These are phyloP conservation scores for Phytophthora vignae DNA, from an alignment of 352 stramenopile genomes.

Conservation along the genomic window DNA sequence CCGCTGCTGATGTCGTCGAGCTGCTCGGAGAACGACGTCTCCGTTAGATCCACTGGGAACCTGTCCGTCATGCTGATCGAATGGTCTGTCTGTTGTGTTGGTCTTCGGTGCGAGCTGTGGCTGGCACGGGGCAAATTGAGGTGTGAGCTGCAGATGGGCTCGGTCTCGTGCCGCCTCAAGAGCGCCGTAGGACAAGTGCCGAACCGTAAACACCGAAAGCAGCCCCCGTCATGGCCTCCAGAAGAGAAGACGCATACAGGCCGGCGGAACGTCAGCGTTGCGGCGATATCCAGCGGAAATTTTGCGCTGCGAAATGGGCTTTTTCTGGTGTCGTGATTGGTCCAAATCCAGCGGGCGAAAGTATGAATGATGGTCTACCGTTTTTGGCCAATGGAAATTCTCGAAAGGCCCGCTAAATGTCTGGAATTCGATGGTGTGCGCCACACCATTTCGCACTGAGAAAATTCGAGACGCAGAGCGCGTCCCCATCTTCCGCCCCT, in stretches of 20 bases:
- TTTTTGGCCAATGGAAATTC: conserved; percentile 10
- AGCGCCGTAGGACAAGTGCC: conserved; percentile 32
- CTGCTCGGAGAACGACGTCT: conserved; percentile 17
- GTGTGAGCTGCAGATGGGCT: conserved; percentile 29
- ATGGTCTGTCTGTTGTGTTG: not conserved
- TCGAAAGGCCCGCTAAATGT: conserved; percentile 13
- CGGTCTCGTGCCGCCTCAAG: conserved; percentile 18
- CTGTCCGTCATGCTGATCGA: conserved; percentile 28
- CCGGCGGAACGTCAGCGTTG: not conserved
- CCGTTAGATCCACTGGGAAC: conserved; percentile 22
- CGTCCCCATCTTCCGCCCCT: conserved; percentile 24
- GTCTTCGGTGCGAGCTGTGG: conserved; percentile 30
- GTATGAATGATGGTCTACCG: not conserved
- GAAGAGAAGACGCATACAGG: conserved; percentile 5
- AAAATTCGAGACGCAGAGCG: conserved; percentile 17
- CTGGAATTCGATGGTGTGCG: conserved; percentile 15
- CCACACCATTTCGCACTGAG: conserved; percentile 30
- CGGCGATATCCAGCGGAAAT: conserved; percentile 38
- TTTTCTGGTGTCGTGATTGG: not conserved
- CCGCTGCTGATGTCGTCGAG: conserved; percentile 17
- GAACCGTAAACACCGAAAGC: conserved; percentile 34
- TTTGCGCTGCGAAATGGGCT: conserved; percentile 17
- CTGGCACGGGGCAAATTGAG: conserved; percentile 39
- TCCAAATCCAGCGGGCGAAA: not conserved
- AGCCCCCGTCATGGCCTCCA: conserved; percentile 11